These are phyloP conservation scores for Aspergillus oerlinghausenensis DNA, from an alignment of 2,329 filamentous ascomycete species.

Conservation along the genomic window DNA sequence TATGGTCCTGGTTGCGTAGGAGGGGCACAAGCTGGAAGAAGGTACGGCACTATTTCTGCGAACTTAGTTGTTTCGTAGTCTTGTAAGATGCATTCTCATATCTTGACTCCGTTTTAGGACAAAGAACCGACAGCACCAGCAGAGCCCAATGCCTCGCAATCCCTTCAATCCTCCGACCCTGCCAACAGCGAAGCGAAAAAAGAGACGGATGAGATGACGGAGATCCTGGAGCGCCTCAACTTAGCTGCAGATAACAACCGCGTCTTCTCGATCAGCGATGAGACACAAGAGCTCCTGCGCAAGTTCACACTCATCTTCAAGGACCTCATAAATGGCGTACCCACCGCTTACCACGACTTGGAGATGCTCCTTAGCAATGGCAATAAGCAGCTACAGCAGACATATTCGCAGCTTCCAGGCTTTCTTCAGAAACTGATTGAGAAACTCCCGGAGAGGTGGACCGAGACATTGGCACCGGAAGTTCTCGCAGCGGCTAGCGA, in stretches of 20 bases:
- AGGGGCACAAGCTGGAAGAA: slow-evolving; percentile 31
- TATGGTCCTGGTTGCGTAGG: slow-evolving; percentile 40
- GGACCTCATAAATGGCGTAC: slow-evolving; percentile 86
- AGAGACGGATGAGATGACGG: slow-evolving; percentile 68
- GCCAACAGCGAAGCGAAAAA: slow-evolving; percentile 44
- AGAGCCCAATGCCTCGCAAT: slow-evolving; percentile 5
- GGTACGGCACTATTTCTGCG: slow-evolving; percentile 12
- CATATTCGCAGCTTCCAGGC: slow-evolving; percentile 64
- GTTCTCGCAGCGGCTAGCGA: slow-evolving; percentile 74
- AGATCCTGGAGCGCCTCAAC: slow-evolving; percentile 78
- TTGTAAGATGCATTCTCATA: neutral
- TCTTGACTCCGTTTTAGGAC: neutral
- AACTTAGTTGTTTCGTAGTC: neutral
- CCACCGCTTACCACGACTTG: slow-evolving; percentile 91
- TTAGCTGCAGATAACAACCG: slow-evolving; percentile 79
- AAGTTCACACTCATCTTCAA: slow-evolving; percentile 88
- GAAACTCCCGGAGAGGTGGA: slow-evolving; percentile 76
- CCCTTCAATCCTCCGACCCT: neutral
- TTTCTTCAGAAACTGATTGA: slow-evolving; percentile 84
- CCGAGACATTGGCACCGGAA: slow-evolving; percentile 71
- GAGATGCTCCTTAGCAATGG: slow-evolving; percentile 60
- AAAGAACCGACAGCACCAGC: slow-evolving; percentile 4
- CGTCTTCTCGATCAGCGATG: slow-evolving; percentile 76
- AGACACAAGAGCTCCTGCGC: slow-evolving; percentile 74
- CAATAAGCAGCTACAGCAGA: slow-evolving; percentile 60